Percentiles rank a stretch among this genome's conserved stretches.
Evolutionary conservation across 139 green algal species (phyloP).

Genomic region (Diplosphaera chodatii): DNA sequence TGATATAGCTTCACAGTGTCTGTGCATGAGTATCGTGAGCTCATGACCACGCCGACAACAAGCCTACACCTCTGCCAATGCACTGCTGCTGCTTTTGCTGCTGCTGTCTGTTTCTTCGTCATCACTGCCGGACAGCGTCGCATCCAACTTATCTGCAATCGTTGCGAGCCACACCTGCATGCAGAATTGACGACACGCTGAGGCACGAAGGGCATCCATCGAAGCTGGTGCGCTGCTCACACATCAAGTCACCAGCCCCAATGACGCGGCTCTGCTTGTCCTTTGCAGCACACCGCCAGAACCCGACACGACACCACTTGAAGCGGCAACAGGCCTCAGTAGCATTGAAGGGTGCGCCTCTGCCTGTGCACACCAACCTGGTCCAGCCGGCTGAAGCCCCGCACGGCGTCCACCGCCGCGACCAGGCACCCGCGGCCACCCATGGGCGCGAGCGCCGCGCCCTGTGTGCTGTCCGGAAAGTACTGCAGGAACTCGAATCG

Average conservation of each 20-base stretch:
- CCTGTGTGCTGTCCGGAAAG: slow-evolving; percentile 69
- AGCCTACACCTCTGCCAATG: too few relatives aligned
- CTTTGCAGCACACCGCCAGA: too few relatives aligned
- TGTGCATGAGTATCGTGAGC: too few relatives aligned
- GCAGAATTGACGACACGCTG: background rate
- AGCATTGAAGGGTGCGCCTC: too few relatives aligned
- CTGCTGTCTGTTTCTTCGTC: too few relatives aligned
- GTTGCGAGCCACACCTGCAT: slow-evolving; percentile 59
- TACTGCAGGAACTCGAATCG: slow-evolving; percentile 66
- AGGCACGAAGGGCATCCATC: slow-evolving; percentile 1
- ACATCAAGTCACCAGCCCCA: too few relatives aligned
- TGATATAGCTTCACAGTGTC: too few relatives aligned
- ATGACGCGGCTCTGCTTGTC: too few relatives aligned
- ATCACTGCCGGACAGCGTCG: slow-evolving; percentile 24
- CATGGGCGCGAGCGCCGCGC: slow-evolving; percentile 65
- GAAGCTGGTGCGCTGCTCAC: background rate
- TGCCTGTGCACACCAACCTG: slow-evolving; percentile 38
- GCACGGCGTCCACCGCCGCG: slow-evolving; percentile 55
- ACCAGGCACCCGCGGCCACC: slow-evolving; percentile 66
- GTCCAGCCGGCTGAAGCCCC: slow-evolving; percentile 73
- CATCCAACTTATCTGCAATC: slow-evolving; percentile 77
- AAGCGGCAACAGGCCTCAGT: too few relatives aligned
- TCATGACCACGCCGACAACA: too few relatives aligned
- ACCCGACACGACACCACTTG: too few relatives aligned
- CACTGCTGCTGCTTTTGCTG: too few relatives aligned